Percentiles rank a stretch among this genome's conserved stretches.
Evolutionary conservation across 1,284 basidiomycete genomes (phyloP).

Genomic region (Afroboletus lepidellus): DNA sequence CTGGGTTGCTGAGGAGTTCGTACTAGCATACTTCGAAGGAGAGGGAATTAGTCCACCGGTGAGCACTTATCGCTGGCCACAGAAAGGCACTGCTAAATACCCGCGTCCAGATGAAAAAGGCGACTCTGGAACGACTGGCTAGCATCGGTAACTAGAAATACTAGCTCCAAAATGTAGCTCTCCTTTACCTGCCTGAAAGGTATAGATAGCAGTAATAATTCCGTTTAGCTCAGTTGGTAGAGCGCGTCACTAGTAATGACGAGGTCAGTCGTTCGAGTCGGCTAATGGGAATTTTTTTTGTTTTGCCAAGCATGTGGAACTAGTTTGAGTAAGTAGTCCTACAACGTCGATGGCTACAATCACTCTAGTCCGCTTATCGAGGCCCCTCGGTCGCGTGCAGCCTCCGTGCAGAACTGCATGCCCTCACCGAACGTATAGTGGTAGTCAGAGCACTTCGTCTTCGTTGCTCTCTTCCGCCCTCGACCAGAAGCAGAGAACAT

Average conservation of each 20-base stretch:
- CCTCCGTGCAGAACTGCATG: neutral
- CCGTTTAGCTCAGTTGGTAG: conserved; percentile 59
- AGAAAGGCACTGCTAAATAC: neutral
- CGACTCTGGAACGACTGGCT: conserved; percentile 24
- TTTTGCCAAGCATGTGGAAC: too few relatives aligned
- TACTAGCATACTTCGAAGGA: conserved; percentile 73
- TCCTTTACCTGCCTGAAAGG: too few relatives aligned
- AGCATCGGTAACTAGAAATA: conserved; percentile 25
- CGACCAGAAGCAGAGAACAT: conserved; percentile 51
- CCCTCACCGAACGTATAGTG: conserved; percentile 40
- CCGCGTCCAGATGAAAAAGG: conserved; percentile 43
- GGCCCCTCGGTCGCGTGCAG: conserved; percentile 3
- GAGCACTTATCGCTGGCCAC: conserved; percentile 28
- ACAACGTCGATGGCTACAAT: conserved; percentile 15
- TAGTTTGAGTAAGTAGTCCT: neutral
- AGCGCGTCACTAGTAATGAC: conserved; percentile 61
- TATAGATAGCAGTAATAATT: conserved; percentile 9
- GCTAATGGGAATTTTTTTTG: conserved; percentile 42
- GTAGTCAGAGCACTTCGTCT: conserved; percentile 47
- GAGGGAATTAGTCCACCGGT: conserved; percentile 70
- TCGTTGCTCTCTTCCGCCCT: conserved; percentile 69
- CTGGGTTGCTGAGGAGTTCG: conserved; percentile 73
- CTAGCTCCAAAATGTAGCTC: too few relatives aligned
- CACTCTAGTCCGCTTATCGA: conserved; percentile 10
- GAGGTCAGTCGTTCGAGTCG: conserved; percentile 54